Evolutionary conservation across 148 eudicot genomes (phyloP).

Genomic region (Rhododendron simsii): DNA sequence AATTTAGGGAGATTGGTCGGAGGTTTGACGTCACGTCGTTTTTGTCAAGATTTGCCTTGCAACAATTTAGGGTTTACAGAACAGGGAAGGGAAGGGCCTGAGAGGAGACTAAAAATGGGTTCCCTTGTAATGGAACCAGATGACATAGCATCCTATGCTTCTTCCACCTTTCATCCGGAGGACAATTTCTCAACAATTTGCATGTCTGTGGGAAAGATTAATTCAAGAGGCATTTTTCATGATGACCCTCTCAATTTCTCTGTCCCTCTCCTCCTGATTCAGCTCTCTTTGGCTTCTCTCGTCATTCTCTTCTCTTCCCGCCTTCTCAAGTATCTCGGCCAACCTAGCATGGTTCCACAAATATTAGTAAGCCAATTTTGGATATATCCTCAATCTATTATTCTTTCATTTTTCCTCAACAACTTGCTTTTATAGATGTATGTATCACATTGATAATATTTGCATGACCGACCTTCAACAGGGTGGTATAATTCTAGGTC

Average conservation of each 20-base stretch:
- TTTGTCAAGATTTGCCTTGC: not conserved
- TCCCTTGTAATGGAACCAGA: conserved; percentile 3
- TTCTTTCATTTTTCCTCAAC: not conserved
- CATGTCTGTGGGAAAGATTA: not conserved
- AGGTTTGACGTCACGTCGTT: not conserved
- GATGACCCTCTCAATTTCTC: not conserved
- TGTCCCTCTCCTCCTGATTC: conserved; percentile 5
- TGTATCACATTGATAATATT: not conserved
- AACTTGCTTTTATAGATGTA: not conserved
- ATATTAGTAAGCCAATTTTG: conserved; percentile 1
- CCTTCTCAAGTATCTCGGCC: conserved; percentile 15
- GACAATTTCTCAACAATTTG: conserved; percentile 8
- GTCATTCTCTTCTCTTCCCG: conserved; percentile 6
- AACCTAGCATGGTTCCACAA: conserved; percentile 11
- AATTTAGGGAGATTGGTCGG: not conserved
- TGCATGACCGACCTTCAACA: not conserved
- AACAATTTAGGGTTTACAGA: not conserved
- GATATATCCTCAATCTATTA: not conserved
- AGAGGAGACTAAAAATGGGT: conserved; percentile 4
- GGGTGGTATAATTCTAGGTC: conserved; percentile 19
- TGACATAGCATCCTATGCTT: not conserved
- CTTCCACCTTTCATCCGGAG: not conserved
- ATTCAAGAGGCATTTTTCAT: conserved; percentile 4
- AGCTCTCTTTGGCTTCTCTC: conserved; percentile 11
- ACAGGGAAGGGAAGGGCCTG: not conserved